phyloP scores from a whole-genome alignment of 1,139 yeast species.

The Diutina rugosa region DNA sequence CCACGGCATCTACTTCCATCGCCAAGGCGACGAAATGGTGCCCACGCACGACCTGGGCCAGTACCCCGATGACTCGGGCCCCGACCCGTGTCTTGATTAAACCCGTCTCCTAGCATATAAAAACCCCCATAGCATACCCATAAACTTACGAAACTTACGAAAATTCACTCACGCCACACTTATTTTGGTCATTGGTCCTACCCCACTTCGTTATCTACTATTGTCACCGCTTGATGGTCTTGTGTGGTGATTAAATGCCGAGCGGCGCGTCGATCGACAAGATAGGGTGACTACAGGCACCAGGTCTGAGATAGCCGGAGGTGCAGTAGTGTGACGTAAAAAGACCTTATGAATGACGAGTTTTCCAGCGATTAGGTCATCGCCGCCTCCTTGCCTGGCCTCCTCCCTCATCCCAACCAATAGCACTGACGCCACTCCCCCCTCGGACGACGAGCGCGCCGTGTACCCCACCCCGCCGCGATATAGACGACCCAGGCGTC shows the following conservation, averaged over 20 bases:
- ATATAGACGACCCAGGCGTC: neutral
- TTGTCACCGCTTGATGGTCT: too few relatives aligned
- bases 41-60: constrained; percentile 16
- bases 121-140: neutral
- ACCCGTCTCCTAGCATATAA: neutral
- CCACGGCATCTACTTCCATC: constrained; percentile 24
- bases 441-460: neutral
- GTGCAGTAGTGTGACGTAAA: neutral
- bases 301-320: too few relatives aligned
- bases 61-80: neutral
- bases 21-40: constrained; percentile 7
- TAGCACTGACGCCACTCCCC: neutral
- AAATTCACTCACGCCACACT: too few relatives aligned
- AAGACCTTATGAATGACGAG: neutral
- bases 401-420: too few relatives aligned
- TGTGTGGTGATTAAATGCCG: neutral
- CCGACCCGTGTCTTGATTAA: neutral
- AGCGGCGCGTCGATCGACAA: neutral
- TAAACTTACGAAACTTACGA: too few relatives aligned
- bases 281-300: neutral
- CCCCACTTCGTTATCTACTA: too few relatives aligned
- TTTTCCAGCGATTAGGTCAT: too few relatives aligned
- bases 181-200: too few relatives aligned
- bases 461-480: neutral
- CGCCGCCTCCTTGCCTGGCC: too few relatives aligned